Percentiles rank a stretch among this genome's conserved stretches.
phyloP scores from a whole-genome alignment of 768 basidiomycete genomes.

The Bullera alba region DNA sequence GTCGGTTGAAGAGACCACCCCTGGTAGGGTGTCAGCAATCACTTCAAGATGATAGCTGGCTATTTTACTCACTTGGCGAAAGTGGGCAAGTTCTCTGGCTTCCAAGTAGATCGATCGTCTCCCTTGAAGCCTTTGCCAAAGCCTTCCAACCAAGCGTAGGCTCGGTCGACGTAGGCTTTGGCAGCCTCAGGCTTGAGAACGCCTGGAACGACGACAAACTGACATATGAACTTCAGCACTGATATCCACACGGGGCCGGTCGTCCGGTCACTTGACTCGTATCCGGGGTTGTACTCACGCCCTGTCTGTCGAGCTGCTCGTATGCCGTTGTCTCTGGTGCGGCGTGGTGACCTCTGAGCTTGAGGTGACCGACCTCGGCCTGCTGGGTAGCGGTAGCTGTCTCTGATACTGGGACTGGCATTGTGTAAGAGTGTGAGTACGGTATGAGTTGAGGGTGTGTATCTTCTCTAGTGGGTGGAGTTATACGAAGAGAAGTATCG shows the following conservation, averaged over 20 bases:
- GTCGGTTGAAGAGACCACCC: constrained; percentile 23
- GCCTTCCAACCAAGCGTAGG: constrained; percentile 42
- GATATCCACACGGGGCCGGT: not conserved
- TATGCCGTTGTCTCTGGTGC: constrained; percentile 7
- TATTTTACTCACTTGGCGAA: constrained; percentile 25
- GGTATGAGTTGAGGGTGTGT: too few relatives aligned
- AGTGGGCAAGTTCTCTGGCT: constrained; percentile 35
- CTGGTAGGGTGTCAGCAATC: not conserved
- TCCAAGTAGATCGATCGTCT: constrained; percentile 43
- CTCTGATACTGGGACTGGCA: not conserved
- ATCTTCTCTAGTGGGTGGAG: too few relatives aligned
- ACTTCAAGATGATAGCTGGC: not conserved
- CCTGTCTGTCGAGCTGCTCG: constrained; percentile 26
- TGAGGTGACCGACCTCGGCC: not conserved
- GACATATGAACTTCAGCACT: not conserved
- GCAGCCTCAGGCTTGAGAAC: constrained; percentile 32
- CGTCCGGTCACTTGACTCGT: too few relatives aligned
- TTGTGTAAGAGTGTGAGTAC: too few relatives aligned
- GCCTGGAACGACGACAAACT: constrained; percentile 30
- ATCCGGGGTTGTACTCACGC: constrained; percentile 20
- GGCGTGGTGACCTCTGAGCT: constrained; percentile 8
- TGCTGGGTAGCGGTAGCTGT: not conserved
- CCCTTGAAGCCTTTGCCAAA: constrained; percentile 44
- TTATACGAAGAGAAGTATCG: too few relatives aligned
- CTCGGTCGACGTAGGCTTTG: constrained; percentile 25